Evolutionary conservation across 306 rosid species (phyloP).

Genomic region (Prunus davidiana): DNA sequence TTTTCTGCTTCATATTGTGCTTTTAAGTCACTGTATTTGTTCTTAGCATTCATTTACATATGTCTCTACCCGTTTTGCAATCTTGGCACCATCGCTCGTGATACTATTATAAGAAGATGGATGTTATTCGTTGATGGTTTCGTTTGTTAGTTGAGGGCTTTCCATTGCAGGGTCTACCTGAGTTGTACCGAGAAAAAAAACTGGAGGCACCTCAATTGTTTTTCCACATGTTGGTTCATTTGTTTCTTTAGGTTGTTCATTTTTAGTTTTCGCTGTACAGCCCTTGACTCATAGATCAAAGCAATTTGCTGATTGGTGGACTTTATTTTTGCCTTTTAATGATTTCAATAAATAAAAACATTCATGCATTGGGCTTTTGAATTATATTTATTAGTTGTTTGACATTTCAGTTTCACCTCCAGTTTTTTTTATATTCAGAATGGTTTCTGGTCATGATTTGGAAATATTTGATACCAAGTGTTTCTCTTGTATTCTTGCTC

Average conservation of each 20-base stretch:
- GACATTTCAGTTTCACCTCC: background rate
- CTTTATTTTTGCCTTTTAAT: conserved; percentile 18
- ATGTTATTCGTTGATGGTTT: conserved; percentile 20
- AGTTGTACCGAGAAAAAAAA: conserved; percentile 26
- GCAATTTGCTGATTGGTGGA: conserved; percentile 41
- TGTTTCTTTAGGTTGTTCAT: conserved; percentile 31
- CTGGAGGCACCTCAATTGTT: conserved; percentile 26
- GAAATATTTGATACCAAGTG: too few relatives aligned
- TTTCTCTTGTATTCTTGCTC: background rate
- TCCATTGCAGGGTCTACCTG: conserved; percentile 20
- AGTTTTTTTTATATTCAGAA: background rate
- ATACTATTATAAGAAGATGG: conserved; percentile 9
- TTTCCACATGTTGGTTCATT: conserved; percentile 30
- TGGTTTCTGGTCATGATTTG: background rate
- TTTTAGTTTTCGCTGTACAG: conserved; percentile 62
- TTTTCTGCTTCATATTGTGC: conserved; percentile 10
- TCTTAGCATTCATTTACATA: conserved; percentile 14
- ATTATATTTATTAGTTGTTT: background rate
- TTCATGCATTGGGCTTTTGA: background rate
- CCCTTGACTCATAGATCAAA: conserved; percentile 47
- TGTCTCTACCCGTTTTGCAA: conserved; percentile 8
- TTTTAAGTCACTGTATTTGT: conserved; percentile 6
- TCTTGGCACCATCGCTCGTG: conserved; percentile 16
- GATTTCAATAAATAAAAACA: conserved; percentile 13
- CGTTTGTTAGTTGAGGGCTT: conserved; percentile 27